Evolutionary conservation across 768 basidiomycete genomes (phyloP).

Genomic region (Kwoniella bestiolae): DNA sequence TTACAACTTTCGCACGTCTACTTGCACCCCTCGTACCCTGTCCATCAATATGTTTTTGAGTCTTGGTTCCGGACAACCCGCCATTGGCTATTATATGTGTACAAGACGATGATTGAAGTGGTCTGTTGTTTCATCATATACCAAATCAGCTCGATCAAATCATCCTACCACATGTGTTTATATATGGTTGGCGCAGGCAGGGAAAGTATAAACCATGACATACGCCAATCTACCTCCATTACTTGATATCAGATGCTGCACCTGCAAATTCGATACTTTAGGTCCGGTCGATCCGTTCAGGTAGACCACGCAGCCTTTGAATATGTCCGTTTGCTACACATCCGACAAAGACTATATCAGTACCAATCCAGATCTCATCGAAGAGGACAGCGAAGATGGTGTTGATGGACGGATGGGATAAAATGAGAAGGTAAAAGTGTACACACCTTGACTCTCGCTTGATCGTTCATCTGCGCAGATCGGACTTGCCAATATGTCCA

Average conservation of each 20-base stretch:
- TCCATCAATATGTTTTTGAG: constrained; percentile 52
- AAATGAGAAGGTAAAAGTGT: neutral
- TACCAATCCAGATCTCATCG: neutral
- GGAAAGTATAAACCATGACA: constrained; percentile 12
- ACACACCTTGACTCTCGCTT: constrained; percentile 44
- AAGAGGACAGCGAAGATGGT: too few relatives aligned
- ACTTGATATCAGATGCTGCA: constrained; percentile 44
- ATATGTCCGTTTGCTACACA: constrained; percentile 26
- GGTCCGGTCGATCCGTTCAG: constrained; percentile 52
- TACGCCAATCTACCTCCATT: constrained; percentile 49
- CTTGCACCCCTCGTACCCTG: constrained; percentile 40
- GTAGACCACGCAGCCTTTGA: constrained; percentile 46
- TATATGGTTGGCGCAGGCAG: too few relatives aligned
- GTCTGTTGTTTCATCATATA: constrained; percentile 17
- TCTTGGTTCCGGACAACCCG: constrained; percentile 45
- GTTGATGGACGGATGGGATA: too few relatives aligned
- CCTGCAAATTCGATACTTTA: constrained; percentile 48
- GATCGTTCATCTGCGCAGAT: constrained; percentile 46
- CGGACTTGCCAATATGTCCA: constrained; percentile 51
- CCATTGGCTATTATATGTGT: constrained; percentile 52
- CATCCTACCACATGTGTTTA: too few relatives aligned
- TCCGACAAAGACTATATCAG: constrained; percentile 9
- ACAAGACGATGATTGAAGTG: constrained; percentile 37
- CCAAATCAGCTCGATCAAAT: neutral
- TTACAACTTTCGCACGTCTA: constrained; percentile 44